These are phyloP conservation scores for Luffa acutangula DNA, from an alignment of 306 rosid genomes.

Conservation along the genomic window DNA sequence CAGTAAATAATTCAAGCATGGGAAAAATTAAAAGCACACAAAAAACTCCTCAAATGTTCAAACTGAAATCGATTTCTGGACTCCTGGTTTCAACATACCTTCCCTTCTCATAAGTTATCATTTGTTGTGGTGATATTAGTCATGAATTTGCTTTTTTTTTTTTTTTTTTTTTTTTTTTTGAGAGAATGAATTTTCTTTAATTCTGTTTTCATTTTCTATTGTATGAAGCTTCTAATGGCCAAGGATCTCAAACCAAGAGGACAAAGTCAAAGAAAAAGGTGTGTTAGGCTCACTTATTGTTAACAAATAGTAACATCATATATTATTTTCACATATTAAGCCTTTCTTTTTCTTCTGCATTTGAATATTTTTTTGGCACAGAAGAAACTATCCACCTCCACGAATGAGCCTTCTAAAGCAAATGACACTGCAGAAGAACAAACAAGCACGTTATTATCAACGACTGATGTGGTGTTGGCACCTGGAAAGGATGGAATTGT, in stretches of 20 bases:
- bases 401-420: constrained; percentile 16
- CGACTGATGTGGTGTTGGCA: constrained; percentile 19
- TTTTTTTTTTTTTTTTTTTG: constrained; percentile 13
- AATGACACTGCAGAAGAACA: constrained; percentile 30
- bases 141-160: constrained; percentile 16
- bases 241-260: constrained; percentile 72
- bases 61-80: neutral
- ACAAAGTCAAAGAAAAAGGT: constrained; percentile 62
- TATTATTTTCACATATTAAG: constrained; percentile 10
- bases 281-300: constrained; percentile 13
- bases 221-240: constrained; percentile 62
- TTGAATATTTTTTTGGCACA: constrained; percentile 37
- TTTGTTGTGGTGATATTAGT: neutral
- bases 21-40: neutral
- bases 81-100: neutral
- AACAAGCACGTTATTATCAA: constrained; percentile 23
- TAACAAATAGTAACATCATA: neutral
- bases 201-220: constrained; percentile 15
- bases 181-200: neutral
- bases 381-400: constrained; percentile 24
- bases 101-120: neutral
- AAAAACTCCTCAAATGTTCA: neutral
- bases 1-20: neutral
- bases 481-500: constrained; percentile 31
- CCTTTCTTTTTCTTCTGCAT: neutral